Evolutionary conservation across 352 stramenopile species (phyloP), one percentile per base, ranked within the genome.

Genomic region (Pythium insidiosum): DNA sequence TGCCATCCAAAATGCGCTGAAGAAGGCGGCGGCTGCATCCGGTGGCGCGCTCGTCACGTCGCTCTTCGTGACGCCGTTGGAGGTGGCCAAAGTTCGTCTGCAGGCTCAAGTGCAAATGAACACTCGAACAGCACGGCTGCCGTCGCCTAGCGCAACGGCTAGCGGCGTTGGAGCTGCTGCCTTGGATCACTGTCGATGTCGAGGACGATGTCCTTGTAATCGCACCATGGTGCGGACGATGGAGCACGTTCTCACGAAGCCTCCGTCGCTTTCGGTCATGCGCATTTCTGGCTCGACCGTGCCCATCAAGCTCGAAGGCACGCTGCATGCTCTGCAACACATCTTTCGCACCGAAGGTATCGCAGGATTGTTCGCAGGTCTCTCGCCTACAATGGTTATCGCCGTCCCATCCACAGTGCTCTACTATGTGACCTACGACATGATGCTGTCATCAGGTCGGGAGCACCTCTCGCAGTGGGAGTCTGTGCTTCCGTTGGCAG

Each of bases 341-440:
- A 91, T 96, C n/a, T 71, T 88, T 35, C 55, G 63, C 22, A 87
- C 74, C 0, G 86, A 96, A 50, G 86, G 85, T 15, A 26, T 88
- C 2, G 21, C 37, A 13, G 80, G 71, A 0, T 58, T 96, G n/a
- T 98, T 95, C 54, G 68, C 77, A 4, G 93, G 93, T 0, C 61
- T 98, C 10, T 70, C 67, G 5, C 92, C 94, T 6, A 96, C 90
- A 10, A 76, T 98, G 44, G 54, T 96, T 43, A 97, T 97, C 67
- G 84, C 86, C 2, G 72, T 98, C 11, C 93, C 94, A 0, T 97
- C 91, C 35, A 97, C 91, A 4, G 87, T 96, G 38, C 54, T 98
- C 18, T 98, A 98, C 61, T 98, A 97, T 63, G 83, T 94, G 12
- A 84, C 82, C 18, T 98, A 98, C 65, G 94, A 98, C 52, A 48